These are phyloP conservation scores for Syzygium jambos DNA, from an alignment of 345 rosid genomes.

Conservation along the genomic window DNA sequence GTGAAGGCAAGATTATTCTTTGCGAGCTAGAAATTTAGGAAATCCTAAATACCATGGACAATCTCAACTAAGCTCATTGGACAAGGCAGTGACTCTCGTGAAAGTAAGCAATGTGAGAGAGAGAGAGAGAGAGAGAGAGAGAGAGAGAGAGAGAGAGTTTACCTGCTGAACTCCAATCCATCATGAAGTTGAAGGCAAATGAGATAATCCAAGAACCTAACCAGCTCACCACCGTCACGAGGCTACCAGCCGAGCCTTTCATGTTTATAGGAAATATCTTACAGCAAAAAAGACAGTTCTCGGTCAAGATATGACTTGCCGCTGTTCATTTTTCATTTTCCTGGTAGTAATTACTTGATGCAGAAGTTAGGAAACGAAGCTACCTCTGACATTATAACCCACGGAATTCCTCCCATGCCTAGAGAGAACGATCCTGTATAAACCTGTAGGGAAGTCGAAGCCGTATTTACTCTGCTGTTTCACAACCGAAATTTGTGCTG, in stretches of 20 bases:
- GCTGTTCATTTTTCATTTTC: background rate
- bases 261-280: conserved; percentile 80
- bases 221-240: conserved; percentile 79
- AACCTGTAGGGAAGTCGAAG: background rate
- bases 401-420: conserved; percentile 75
- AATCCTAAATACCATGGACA: background rate
- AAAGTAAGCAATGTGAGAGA: background rate
- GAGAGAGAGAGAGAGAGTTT: background rate
- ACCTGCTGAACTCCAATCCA: conserved; percentile 44
- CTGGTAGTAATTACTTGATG: background rate
- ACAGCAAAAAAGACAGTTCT: background rate
- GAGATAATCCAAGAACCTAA: conserved; percentile 70
- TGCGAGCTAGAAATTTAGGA: background rate
- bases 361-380: background rate
- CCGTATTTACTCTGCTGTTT: background rate
- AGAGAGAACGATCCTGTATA: conserved; percentile 38
- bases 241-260: conserved; percentile 81
- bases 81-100: background rate
- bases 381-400: conserved; percentile 89
- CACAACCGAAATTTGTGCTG: background rate
- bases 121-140: no score
- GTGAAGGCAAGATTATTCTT: background rate
- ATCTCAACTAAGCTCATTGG: background rate
- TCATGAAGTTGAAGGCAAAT: conserved; percentile 54
- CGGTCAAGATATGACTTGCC: background rate